Base-by-base conservation (phyloP, 2,329 filamentous ascomycete species). In the Bipolaris sorokiniana region DNA sequence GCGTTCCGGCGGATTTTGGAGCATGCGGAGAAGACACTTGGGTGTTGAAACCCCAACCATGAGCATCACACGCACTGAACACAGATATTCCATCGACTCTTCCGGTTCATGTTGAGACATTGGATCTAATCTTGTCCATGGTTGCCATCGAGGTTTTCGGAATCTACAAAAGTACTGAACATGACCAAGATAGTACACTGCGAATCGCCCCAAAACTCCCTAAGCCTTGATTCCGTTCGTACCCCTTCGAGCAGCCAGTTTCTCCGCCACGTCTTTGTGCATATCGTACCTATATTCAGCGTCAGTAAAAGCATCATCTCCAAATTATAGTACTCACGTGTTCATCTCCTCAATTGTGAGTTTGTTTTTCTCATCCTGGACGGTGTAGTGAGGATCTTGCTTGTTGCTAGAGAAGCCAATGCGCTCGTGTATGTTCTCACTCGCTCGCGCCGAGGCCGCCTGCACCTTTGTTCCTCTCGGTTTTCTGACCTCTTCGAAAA, bases 271-370 rank as follows among this genome's bases (percentile, higher is more conserved):
- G 22, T 34, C 36, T 33, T 46, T 46, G 42, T 46, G 28, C 42
- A 46, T 46, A 33, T 38, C 55, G 23, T 50, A 58, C 79, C 79
- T 41, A 11, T n/a, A 23, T 41, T 23, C 20, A 2, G 38, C 18
- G 38, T 41, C 20, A 41, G 38, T 11, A 41, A 41, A 26, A 20
- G 13, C 38, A 22, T 41, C 26, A 5, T n/a, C 38, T 23, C 20
- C 20, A 41, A 41, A n/a, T 23, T 11, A 23, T 26, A 41, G 38
- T 41, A 41, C 38, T 41, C 38, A 41, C 38, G 38, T 78, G 58
- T 90, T 89, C 86, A 90, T 89, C 71, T 90, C 87, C 61, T 88
- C 86, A 48, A 90, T 88, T 0, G 87, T 89, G 31, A 90, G 68
- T 60, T 87, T 87, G 45, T 84, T 81, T 62, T 79, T 83, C 64